Conservation (phyloP, 2,329 filamentous ascomycete species). For the Pseudovirgaria hyperparasitica region DNA sequence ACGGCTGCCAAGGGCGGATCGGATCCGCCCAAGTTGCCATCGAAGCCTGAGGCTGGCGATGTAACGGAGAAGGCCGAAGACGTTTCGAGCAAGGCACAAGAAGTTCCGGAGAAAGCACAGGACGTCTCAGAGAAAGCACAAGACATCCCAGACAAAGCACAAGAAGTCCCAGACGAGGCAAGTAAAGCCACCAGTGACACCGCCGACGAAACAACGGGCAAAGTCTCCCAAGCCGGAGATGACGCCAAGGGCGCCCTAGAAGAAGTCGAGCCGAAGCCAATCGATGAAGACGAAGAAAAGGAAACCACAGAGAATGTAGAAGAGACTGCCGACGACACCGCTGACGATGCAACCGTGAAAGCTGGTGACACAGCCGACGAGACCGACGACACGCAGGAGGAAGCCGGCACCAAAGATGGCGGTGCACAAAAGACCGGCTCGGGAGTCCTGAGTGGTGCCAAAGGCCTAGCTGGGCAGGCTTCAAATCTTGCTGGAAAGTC, state of each 20-base stretch:
- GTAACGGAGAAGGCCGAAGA: constrained; percentile 16
- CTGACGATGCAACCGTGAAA: constrained; percentile 26
- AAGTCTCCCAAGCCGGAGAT: constrained; percentile 33
- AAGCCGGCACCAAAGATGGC: constrained; percentile 5
- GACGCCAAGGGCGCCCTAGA: no score
- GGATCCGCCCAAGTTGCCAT: constrained; percentile 21
- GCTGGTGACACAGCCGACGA: constrained; percentile 21
- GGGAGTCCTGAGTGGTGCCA: constrained; percentile 30
- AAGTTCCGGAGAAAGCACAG: constrained; percentile 12
- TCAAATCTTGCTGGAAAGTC: constrained; percentile 33
- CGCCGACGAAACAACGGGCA: constrained; percentile 29
- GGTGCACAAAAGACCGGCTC: constrained; percentile 20
- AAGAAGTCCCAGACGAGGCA: constrained; percentile 18
- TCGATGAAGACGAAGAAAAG: constrained; percentile 20
- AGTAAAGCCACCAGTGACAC: constrained; percentile 21
- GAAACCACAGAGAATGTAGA: constrained; percentile 23
- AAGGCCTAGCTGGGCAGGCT: constrained; percentile 34
- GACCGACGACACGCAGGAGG: constrained; percentile 5
- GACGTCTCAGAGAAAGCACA: constrained; percentile 8
- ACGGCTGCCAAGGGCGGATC: constrained; percentile 17
- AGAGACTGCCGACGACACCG: constrained; percentile 30
- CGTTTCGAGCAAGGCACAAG: constrained; percentile 15
- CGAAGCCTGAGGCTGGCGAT: constrained; percentile 17
- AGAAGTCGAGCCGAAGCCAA: constrained; percentile 33
- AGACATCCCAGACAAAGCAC: constrained; percentile 9